Evolutionary conservation across 1,139 yeast genomes (phyloP), one percentile per base, ranked within the genome.

Genomic region (Nadsonia commutata): DNA sequence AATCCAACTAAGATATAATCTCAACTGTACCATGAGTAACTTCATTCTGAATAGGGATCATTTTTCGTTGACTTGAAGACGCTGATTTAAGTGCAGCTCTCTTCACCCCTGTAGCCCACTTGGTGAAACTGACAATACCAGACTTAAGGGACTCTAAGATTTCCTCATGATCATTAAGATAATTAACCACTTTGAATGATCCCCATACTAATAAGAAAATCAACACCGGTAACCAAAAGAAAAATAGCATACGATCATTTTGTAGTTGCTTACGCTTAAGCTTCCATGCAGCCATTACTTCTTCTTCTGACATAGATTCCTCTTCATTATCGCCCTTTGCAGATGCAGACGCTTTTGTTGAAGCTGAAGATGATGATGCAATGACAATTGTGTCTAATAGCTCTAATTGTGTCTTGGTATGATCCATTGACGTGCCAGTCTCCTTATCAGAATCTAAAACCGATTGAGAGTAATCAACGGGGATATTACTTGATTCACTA

Each of bases 221-320:
- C 39, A 57, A 45, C 18, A 58, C 52, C 6, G 63, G 63, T 18
- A 58, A 43, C 97, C 97, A 86, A 70, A 86, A 86, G 57, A 85
- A 82, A 46, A 85, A 65, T 53, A 86, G 67, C 85, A 85, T 81
- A 55, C 78, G 81, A 60, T 86, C 97, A 55, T 85, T 81, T 53
- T 76, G 77, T 50, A 82, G 76, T 31, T 80, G 73, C 59, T 80
- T 80, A 38, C 62, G 53, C 42, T 57, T 56, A 39, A 49, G 49
- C 40, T 49, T 45, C 49, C 56, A 56, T 41, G 57, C 55, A 38
- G 48, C 44, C 40, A 56, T 46, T 43, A 57, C 46, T 41, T 55
- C 54, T 44, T 56, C 53, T 42, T 55, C 59, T 21, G 49, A 8
- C 33, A 27, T 27, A 3, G 16, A n/a, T n/a, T 48, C 43, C 43